Percentiles rank a stretch among this genome's conserved stretches.
phyloP scores from a whole-genome alignment of 345 rosid genomes.

The Syzygium oleosum region DNA sequence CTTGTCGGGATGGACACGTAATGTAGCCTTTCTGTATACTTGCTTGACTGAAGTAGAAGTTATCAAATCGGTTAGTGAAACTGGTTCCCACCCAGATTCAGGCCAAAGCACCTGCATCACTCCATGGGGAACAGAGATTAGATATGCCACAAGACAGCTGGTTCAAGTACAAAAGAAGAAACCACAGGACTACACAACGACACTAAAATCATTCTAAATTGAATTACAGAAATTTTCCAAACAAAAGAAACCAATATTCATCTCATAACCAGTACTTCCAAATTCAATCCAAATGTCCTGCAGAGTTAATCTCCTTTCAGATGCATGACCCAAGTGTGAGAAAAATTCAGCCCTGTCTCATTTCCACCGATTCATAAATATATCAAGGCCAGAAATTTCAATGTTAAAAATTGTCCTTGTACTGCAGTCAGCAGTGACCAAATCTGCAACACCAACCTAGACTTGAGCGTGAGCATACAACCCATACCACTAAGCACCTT shows the following conservation, averaged over 20 bases:
- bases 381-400: neutral
- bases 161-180: neutral
- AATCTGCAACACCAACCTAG: neutral
- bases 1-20: constrained; percentile 94
- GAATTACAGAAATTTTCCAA: neutral
- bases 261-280: neutral
- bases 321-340: neutral
- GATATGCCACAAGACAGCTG: neutral
- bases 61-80: constrained; percentile 79
- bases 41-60: constrained; percentile 82
- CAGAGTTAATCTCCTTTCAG: neutral
- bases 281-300: neutral
- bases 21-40: constrained; percentile 74
- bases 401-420: neutral
- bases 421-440: neutral
- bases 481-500: neutral
- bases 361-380: neutral
- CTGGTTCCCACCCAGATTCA: constrained; percentile 82
- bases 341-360: neutral
- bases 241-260: neutral
- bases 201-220: neutral
- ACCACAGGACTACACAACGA: neutral
- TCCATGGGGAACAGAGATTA: neutral
- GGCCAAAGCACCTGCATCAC: constrained; percentile 84
- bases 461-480: neutral